phyloP scores from a whole-genome alignment of 257 asterid species.

The Phtheirospermum japonicum region DNA sequence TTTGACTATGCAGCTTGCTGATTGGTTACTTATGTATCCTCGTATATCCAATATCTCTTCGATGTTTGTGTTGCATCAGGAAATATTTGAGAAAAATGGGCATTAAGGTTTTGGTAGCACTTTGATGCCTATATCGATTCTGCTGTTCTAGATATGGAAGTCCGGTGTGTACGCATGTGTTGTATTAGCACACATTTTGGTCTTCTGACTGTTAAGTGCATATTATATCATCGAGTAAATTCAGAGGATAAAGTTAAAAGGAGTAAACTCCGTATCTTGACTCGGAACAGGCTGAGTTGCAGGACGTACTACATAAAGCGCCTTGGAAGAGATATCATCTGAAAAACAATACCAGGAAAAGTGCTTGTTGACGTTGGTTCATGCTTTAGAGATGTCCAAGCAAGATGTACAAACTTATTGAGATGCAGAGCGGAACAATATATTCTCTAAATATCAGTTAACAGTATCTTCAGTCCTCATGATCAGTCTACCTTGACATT shows the following conservation, averaged over 20 bases:
- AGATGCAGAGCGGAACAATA: conserved; percentile 39
- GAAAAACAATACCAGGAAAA: conserved; percentile 74
- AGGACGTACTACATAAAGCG: conserved; percentile 60
- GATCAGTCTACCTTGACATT: conserved; percentile 87
- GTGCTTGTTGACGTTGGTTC: conserved; percentile 63
- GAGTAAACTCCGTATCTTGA: background rate
- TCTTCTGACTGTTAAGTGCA: too few species aligned
- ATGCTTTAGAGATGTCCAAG: conserved; percentile 52
- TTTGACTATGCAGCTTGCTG: too few species aligned
- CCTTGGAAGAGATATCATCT: conserved; percentile 75
- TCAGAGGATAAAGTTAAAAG: background rate
- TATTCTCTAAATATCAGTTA: conserved; percentile 71
- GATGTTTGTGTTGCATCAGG: conserved; percentile 46
- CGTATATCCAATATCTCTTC: background rate
- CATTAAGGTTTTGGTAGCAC: conserved; percentile 82
- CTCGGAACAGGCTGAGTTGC: conserved; percentile 47
- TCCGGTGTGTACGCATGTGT: conserved; percentile 41
- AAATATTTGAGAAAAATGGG: conserved; percentile 65
- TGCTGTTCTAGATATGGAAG: conserved; percentile 45
- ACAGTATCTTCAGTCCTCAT: conserved; percentile 68
- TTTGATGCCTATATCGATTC: conserved; percentile 53
- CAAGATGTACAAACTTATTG: conserved; percentile 37
- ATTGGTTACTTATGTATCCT: too few species aligned
- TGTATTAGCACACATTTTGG: conserved; percentile 3
- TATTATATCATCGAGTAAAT: too few species aligned